phyloP scores from a whole-genome alignment of 495 filamentous ascomycete species.

The Aspergillus cavernicola region DNA sequence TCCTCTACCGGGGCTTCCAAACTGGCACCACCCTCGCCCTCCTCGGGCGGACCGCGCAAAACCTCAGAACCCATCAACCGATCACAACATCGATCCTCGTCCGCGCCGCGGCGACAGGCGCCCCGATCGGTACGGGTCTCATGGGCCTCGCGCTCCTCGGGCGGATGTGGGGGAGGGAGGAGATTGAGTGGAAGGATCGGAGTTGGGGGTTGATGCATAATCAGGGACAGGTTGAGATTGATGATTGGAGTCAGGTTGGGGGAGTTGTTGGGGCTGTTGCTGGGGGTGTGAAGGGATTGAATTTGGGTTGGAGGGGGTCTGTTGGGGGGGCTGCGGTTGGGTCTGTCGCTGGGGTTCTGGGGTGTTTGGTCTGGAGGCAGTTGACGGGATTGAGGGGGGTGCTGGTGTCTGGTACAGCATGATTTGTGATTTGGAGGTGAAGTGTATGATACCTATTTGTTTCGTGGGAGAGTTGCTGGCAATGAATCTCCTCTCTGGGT shows the following conservation, averaged over 20 bases:
- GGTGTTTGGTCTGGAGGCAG: too few relatives aligned
- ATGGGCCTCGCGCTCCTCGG: constrained; percentile 30
- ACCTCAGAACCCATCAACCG: constrained; percentile 9
- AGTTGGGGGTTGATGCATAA: constrained; percentile 56
- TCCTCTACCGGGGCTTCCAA: constrained; percentile 51
- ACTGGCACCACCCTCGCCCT: constrained; percentile 43
- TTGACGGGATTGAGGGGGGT: too few relatives aligned
- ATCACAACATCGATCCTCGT: constrained; percentile 24
- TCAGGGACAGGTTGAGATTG: constrained; percentile 47
- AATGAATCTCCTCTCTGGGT: too few relatives aligned
- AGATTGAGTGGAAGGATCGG: constrained; percentile 62
- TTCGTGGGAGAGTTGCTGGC: too few relatives aligned
- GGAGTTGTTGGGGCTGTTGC: constrained; percentile 29
- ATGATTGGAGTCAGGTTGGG: constrained; percentile 46
- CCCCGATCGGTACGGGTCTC: constrained; percentile 22
- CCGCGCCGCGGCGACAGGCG: constrained; percentile 32
- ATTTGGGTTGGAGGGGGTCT: constrained; percentile 28
- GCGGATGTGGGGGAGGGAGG: constrained; percentile 51
- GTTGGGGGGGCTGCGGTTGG: constrained; percentile 36
- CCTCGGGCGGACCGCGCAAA: constrained; percentile 17
- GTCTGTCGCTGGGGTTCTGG: constrained; percentile 27
- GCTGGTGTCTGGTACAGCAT: too few relatives aligned
- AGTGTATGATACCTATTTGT: too few relatives aligned
- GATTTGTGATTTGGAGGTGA: too few relatives aligned
- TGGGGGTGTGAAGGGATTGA: constrained; percentile 11